Percentiles rank a stretch among this genome's conserved stretches.
Evolutionary conservation across 179 eudicot genomes (phyloP).

Genomic region (Silene noctiflora): DNA sequence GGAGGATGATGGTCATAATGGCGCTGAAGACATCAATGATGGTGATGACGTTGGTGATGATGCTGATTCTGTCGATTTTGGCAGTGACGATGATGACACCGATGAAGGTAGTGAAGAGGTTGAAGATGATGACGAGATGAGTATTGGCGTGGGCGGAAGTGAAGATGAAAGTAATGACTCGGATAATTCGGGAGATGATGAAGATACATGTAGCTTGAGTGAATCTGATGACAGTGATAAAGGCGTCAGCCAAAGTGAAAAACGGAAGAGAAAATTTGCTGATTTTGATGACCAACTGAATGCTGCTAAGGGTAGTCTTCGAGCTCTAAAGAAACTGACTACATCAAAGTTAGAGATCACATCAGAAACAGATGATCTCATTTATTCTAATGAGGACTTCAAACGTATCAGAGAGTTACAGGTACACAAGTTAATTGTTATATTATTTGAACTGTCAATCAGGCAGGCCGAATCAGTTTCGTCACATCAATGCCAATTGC

Average conservation of each 20-base stretch:
- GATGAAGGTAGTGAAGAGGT: constrained; percentile 32
- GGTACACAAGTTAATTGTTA: constrained; percentile 36
- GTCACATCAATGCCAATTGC: too few relatives aligned
- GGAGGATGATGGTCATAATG: constrained; percentile 20
- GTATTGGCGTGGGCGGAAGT: constrained; percentile 32
- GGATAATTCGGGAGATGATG: constrained; percentile 30
- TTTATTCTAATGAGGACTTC: constrained; percentile 90
- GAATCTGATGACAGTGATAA: constrained; percentile 31
- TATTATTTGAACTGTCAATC: neutral
- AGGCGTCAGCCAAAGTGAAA: constrained; percentile 24
- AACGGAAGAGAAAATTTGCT: constrained; percentile 64
- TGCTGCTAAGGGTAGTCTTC: constrained; percentile 70
- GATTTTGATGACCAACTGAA: constrained; percentile 69
- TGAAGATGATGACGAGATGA: constrained; percentile 29
- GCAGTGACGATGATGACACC: constrained; percentile 32
- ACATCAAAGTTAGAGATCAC: constrained; percentile 39
- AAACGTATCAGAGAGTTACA: constrained; percentile 66
- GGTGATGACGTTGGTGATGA: constrained; percentile 31
- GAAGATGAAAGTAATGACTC: constrained; percentile 35
- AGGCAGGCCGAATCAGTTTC: neutral
- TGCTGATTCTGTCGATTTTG: constrained; percentile 25
- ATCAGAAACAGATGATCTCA: constrained; percentile 47
- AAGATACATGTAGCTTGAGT: constrained; percentile 31
- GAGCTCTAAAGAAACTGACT: constrained; percentile 77
- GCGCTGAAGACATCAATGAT: constrained; percentile 30